Percentiles rank a stretch among this genome's conserved stretches.
Evolutionary conservation across 805 yeast species (phyloP).

Genomic region (Blastobotrys terrestris): DNA sequence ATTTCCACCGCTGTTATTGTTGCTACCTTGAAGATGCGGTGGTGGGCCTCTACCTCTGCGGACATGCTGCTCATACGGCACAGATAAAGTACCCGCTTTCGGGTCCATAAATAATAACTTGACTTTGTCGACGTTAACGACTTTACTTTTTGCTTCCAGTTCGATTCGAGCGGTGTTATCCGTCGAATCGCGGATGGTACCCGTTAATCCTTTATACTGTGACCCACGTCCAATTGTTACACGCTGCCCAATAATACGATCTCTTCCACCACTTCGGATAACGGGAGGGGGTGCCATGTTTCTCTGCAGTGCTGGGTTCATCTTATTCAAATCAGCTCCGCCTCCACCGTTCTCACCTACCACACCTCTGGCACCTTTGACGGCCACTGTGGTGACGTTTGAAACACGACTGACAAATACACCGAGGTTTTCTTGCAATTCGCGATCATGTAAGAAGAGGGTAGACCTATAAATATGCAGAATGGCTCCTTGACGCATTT

Average conservation of each 20-base stretch:
- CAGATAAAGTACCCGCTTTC: conserved; percentile 36
- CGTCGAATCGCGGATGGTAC: conserved; percentile 88
- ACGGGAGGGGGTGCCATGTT: conserved; percentile 55
- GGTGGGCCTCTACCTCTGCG: neutral
- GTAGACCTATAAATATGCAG: conserved; percentile 77
- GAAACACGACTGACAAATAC: conserved; percentile 75
- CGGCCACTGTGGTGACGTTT: conserved; percentile 76
- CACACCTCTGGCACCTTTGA: conserved; percentile 66
- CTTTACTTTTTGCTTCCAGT: conserved; percentile 85
- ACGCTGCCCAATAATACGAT: conserved; percentile 52
- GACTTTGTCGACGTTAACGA: conserved; percentile 73
- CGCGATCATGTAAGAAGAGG: conserved; percentile 75
- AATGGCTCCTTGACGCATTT: conserved; percentile 81
- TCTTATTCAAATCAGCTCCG: conserved; percentile 47
- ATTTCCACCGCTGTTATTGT: no score
- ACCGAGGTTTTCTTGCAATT: conserved; percentile 79
- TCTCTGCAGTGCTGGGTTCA: conserved; percentile 68
- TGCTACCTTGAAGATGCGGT: neutral
- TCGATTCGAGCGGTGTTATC: conserved; percentile 90
- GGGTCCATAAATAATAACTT: conserved; percentile 70
- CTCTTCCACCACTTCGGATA: conserved; percentile 59
- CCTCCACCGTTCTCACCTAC: conserved; percentile 36
- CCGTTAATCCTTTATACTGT: conserved; percentile 86
- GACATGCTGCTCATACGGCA: neutral
- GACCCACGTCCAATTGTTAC: conserved; percentile 88